Evolutionary conservation across 2,329 filamentous ascomycete species (phyloP), one percentile per base, ranked within the genome.

Genomic region (Monosporascus sp.): DNA sequence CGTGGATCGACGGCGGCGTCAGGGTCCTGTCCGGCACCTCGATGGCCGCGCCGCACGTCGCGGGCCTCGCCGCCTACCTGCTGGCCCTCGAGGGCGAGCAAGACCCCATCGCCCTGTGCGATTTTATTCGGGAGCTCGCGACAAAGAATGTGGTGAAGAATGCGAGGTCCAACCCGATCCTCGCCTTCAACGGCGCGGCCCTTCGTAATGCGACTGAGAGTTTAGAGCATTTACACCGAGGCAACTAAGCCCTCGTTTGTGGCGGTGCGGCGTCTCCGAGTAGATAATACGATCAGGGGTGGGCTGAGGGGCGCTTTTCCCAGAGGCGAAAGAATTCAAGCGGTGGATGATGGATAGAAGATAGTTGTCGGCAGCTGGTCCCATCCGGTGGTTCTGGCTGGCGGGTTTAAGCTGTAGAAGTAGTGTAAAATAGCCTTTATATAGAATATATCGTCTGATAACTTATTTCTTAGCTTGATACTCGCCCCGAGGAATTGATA

Each of bases 21-120:
- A 63, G 56, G 48, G 59, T 73, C 67, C 52, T 80, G 70, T 70
- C 74, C 5, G 75, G 74, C 45, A 78, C 75, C 3, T 76, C 73
- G 16, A 75, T 75, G 73, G 69, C 74, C 5, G 56, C 63, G 16
- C 74, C 74, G 16, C 73, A 76, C 50, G 63, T 77, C 51, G 65
- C 70, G 3, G 74, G 74, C 6, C 66, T 77, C 16, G 73, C 52
- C 35, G 72, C 73, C 43, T 77, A 77, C 57, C 65, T 78, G 45
- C 60, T 82, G 53, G 71, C 72, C 31, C 74, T 81, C 17, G 69
- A 82, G 31, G 76, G 73, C 5, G 67, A 68, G 2, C 67, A 58
- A 5, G 59, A 61, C 45, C 62, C 63, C 2, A 26, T 57, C 7
- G 61, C 61, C 6, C 50, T 65, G 8, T 63, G 63, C 52, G 22